These are phyloP conservation scores for Fonsecaea erecta DNA, from an alignment of 2,329 filamentous ascomycete species.

Conservation along the genomic window DNA sequence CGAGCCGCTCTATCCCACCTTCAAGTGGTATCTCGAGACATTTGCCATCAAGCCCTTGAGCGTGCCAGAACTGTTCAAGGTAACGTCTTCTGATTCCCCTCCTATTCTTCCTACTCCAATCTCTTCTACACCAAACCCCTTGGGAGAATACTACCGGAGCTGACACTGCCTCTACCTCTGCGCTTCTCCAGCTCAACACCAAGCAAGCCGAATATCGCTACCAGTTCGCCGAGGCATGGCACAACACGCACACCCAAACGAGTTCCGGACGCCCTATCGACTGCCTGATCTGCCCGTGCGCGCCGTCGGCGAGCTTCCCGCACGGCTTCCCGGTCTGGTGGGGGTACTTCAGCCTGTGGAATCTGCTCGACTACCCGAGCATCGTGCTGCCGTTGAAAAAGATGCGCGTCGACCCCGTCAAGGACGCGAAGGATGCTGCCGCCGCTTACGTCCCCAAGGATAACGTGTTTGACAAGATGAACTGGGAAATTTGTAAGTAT, in stretches of 20 bases:
- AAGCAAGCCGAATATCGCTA: constrained; percentile 52
- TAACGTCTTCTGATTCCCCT: background rate
- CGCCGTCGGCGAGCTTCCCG: constrained; percentile 44
- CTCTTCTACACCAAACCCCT: background rate
- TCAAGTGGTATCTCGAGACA: constrained; percentile 63
- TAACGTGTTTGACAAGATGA: constrained; percentile 50
- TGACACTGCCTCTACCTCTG: background rate
- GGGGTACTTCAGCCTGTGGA: constrained; percentile 71
- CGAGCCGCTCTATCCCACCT: constrained; percentile 64
- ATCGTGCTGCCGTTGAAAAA: constrained; percentile 62
- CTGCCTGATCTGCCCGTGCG: constrained; percentile 28
- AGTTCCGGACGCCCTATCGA: constrained; percentile 44
- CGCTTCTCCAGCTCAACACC: constrained; percentile 24
- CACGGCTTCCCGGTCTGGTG: constrained; percentile 62
- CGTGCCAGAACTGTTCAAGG: constrained; percentile 44
- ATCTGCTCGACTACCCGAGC: constrained; percentile 69
- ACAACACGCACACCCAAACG: constrained; percentile 41
- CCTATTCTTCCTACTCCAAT: background rate
- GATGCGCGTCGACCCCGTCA: constrained; percentile 45
- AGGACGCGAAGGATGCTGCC: constrained; percentile 43
- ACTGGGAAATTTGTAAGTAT: constrained; percentile 49
- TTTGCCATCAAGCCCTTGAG: constrained; percentile 51
- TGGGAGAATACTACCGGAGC: background rate
- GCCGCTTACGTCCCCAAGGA: constrained; percentile 21
- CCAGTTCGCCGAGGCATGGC: constrained; percentile 54